phyloP scores from a whole-genome alignment of 73 alveolate species.

The Paramecium caudatum region DNA sequence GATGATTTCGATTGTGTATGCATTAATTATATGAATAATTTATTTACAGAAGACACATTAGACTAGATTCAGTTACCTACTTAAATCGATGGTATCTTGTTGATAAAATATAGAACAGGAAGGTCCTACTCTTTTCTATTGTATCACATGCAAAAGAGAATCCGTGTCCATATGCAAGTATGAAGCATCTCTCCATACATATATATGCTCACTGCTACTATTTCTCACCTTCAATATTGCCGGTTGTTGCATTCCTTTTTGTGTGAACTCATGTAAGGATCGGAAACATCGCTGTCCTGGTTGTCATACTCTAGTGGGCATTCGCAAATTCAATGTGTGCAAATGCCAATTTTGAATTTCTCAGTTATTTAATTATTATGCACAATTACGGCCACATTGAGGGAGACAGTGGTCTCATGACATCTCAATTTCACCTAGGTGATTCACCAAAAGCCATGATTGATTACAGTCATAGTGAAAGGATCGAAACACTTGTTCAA shows the following conservation, averaged over 20 bases:
- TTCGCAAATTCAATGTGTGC: not conserved
- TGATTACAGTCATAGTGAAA: slow-evolving; percentile 66
- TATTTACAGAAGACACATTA: too few relatives aligned
- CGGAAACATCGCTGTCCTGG: not conserved
- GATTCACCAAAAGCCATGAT: slow-evolving; percentile 66
- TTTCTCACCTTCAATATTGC: not conserved
- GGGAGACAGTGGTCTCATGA: slow-evolving; percentile 52
- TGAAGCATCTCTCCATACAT: not conserved
- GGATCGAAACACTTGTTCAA: slow-evolving; percentile 2
- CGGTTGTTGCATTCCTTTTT: slow-evolving; percentile 39
- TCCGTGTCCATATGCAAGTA: slow-evolving; percentile 1
- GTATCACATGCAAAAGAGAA: slow-evolving; percentile 20
- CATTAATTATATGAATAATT: not conserved
- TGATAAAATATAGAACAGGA: slow-evolving; percentile 16
- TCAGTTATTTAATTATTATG: not conserved
- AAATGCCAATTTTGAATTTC: too few relatives aligned
- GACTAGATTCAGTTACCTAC: too few relatives aligned
- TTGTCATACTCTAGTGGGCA: slow-evolving; percentile 12
- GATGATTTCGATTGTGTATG: not conserved
- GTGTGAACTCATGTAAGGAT: not conserved
- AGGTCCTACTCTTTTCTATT: slow-evolving; percentile 62
- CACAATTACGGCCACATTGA: slow-evolving; percentile 62
- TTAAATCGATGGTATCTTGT: slow-evolving; percentile 1
- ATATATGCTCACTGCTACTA: not conserved
- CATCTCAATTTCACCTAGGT: slow-evolving; percentile 33